Evolutionary conservation across 306 rosid genomes (phyloP).

Genomic region (Prosopis cineraria): DNA sequence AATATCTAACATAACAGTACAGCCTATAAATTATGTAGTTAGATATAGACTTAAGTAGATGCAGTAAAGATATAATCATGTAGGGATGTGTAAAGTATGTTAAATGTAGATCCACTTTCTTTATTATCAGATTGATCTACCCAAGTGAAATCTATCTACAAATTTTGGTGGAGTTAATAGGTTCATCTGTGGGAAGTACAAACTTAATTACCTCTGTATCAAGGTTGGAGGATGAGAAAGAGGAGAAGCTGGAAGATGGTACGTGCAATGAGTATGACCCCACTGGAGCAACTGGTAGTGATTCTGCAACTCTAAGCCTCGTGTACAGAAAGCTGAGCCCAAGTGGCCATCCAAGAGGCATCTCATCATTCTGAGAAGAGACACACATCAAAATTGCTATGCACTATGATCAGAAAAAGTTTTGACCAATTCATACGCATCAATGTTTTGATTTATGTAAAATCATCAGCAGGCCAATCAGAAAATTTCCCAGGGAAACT

Average conservation of each 20-base stretch:
- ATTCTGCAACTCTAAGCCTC: constrained; percentile 57
- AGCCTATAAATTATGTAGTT: background rate
- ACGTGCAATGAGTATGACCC: constrained; percentile 40
- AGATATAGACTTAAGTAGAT: background rate
- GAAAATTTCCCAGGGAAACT: background rate
- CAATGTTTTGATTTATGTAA: background rate
- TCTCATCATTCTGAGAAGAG: constrained; percentile 52
- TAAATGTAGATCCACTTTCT: background rate
- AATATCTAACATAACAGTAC: background rate
- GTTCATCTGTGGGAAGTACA: constrained; percentile 10
- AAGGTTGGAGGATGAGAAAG: constrained; percentile 80
- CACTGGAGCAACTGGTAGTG: constrained; percentile 40
- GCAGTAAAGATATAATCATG: background rate
- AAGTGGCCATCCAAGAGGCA: constrained; percentile 78
- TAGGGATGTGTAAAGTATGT: background rate
- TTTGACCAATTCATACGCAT: background rate
- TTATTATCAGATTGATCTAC: background rate
- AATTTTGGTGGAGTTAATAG: background rate
- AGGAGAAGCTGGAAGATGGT: constrained; percentile 73
- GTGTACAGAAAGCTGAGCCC: constrained; percentile 66
- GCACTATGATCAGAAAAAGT: too few species aligned
- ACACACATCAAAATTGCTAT: background rate
- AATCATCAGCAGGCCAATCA: background rate
- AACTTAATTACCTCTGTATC: constrained; percentile 73
- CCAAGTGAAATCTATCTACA: background rate